Base-by-base conservation (phyloP, 352 stramenopile genomes). In the Pythium utonaiense region DNA sequence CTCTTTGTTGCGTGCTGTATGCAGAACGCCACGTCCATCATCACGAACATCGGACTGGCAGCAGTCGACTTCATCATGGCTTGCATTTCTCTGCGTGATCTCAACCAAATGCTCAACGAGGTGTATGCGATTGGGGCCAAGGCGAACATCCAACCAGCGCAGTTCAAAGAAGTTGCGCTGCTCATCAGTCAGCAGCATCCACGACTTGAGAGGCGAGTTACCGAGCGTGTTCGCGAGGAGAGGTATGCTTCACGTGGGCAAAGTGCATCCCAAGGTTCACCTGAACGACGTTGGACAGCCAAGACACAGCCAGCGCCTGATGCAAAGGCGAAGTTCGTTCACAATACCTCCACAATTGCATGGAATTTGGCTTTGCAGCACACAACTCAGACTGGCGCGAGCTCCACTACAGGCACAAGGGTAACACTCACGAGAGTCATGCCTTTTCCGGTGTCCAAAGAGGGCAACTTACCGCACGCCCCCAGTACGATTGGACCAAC, bases 1-100 rank as follows among this genome's bases (percentile, higher is more conserved):
- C 49, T 82, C 0, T 82, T 68, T 21, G 57, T 77, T 0, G 64
- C 73, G 1, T 62, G 47, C 17, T 69, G 67, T n/a, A 66, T 82
- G 45, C 65, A 79, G 44, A 71, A 47, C 10, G 59, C 69, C 9
- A 33, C 53, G 14, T 76, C 62, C 0, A 64, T 66, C 44, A 21
- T 21, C 10, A 69, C 71, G 2, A 72, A 49, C 0, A 41, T 58
- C 8, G 34, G 53, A 0, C 49, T 82, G 10, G 66, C 71, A 25
- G 19, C 21, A 2, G 24, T 80, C 1, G 69, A 80, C 17, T 42
- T 71, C 9, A 16, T 62, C 0, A 64, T 71, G 5, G 60, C 71
- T 0, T 75, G 65, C 30, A 6, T 66, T 0, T 56, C 68, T 0
- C 64, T 77, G 13, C 33, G 31, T 13, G 60, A 70, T 22, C 52